A percentile compares a stretch with the other conserved stretches of the same genome.
phyloP scores from a whole-genome alignment of 2,329 filamentous ascomycete genomes.

The Diaporthe australafricana region DNA sequence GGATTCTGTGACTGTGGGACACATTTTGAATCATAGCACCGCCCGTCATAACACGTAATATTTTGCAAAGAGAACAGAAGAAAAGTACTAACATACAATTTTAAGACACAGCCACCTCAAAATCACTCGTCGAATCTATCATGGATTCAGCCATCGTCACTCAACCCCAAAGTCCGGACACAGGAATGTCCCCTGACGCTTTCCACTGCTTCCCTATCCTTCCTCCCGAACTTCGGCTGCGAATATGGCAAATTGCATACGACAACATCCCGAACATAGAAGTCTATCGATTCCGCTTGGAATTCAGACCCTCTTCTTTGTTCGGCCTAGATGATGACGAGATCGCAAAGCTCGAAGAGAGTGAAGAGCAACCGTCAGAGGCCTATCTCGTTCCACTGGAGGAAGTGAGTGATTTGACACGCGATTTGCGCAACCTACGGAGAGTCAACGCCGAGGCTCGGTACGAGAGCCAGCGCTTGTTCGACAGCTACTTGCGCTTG shows the following conservation, averaged over 20 bases:
- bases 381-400: not conserved
- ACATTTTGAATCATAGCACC: too few relatives aligned
- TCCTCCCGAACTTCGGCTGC: not conserved
- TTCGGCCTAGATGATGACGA: not conserved
- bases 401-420: not conserved
- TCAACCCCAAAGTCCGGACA: too few relatives aligned
- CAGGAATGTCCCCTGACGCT: rapidly evolving
- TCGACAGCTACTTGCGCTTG: not conserved
- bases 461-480: not conserved
- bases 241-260: not conserved
- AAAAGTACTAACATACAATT: not conserved
- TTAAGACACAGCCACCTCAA: not conserved
- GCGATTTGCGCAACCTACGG: not conserved
- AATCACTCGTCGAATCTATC: not conserved
- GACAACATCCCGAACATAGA: not conserved
- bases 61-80: not conserved
- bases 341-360: too few relatives aligned
- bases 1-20: too few relatives aligned
- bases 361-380: too few relatives aligned
- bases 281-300: not conserved
- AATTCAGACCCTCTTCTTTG: too few relatives aligned
- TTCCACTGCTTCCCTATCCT: not conserved
- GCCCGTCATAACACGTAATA: rapidly evolving
- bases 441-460: not conserved
- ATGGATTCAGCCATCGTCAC: not conserved